Conservation (phyloP, 1,284 basidiomycete species). For the Tetrapyrgos nigripes region DNA sequence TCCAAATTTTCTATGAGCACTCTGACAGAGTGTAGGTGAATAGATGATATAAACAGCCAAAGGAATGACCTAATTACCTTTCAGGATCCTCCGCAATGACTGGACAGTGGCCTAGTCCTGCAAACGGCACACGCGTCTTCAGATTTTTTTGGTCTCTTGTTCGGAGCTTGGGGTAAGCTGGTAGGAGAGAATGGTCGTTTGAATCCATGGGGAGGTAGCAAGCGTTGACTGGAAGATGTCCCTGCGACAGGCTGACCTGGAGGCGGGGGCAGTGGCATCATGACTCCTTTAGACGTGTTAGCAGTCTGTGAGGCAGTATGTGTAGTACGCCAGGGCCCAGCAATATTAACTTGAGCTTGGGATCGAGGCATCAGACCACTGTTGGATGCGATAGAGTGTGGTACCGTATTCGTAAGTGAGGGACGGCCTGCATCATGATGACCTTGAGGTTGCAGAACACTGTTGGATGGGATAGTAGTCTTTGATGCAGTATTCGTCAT, state of each 20-base stretch:
- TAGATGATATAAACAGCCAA: too few relatives aligned
- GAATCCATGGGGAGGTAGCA: too few relatives aligned
- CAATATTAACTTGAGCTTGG: neutral
- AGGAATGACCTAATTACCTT: too few relatives aligned
- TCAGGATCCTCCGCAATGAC: slow-evolving; percentile 51
- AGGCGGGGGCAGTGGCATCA: too few relatives aligned
- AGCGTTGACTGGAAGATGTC: too few relatives aligned
- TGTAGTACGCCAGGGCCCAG: too few relatives aligned
- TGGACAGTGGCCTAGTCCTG: slow-evolving; percentile 45
- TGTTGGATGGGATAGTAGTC: neutral
- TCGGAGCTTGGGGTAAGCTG: neutral
- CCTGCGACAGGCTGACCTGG: too few relatives aligned
- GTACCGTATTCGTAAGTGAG: neutral
- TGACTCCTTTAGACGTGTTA: too few relatives aligned
- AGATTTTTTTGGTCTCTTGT: slow-evolving; percentile 9
- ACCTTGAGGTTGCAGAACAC: neutral
- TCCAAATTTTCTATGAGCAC: too few relatives aligned
- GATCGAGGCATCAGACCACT: neutral
- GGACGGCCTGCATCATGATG: neutral
- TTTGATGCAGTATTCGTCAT: neutral
- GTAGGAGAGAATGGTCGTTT: slow-evolving; percentile 9
- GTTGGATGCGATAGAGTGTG: slow-evolving; percentile 9
- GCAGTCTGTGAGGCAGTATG: too few relatives aligned
- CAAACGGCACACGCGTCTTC: slow-evolving; percentile 7
- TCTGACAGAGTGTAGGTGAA: too few relatives aligned